These are phyloP conservation scores for Fusarium keratoplasticum DNA, from an alignment of 2,329 filamentous ascomycete species.

Conservation along the genomic window DNA sequence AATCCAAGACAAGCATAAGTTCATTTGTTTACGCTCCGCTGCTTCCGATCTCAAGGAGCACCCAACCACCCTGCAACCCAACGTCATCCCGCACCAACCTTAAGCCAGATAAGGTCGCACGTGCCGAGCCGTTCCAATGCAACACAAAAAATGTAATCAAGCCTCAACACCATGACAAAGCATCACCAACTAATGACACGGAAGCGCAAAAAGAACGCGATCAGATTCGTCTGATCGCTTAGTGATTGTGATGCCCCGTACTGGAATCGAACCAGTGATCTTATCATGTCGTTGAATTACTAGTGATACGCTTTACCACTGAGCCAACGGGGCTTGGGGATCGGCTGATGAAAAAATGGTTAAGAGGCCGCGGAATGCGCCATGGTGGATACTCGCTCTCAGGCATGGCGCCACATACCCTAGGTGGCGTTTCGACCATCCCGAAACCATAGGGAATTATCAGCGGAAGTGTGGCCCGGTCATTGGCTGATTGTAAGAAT, in stretches of 20 bases:
- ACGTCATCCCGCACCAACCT: constrained; percentile 12
- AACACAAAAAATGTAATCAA: neutral
- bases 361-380: neutral
- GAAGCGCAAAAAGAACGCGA: neutral
- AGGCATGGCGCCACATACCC: neutral
- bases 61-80: neutral
- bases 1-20: neutral
- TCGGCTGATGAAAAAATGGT: neutral
- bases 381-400: neutral
- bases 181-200: neutral
- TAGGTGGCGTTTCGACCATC: too few relatives aligned
- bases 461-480: neutral
- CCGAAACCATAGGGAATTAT: neutral
- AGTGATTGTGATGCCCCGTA: constrained; percentile 1
- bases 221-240: neutral
- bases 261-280: constrained; percentile 37
- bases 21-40: neutral
- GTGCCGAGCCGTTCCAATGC: constrained; percentile 3
- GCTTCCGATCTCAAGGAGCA: neutral
- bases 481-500: neutral
- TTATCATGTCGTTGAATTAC: constrained; percentile 30
- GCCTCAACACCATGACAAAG: neutral
- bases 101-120: constrained; percentile 7
- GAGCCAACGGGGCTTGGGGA: constrained; percentile 23
- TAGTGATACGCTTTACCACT: constrained; percentile 40